Percentiles rank a stretch among this genome's conserved stretches.
Conservation (phyloP, 352 stramenopile genomes). For the Elongisporangium senticosum region DNA sequence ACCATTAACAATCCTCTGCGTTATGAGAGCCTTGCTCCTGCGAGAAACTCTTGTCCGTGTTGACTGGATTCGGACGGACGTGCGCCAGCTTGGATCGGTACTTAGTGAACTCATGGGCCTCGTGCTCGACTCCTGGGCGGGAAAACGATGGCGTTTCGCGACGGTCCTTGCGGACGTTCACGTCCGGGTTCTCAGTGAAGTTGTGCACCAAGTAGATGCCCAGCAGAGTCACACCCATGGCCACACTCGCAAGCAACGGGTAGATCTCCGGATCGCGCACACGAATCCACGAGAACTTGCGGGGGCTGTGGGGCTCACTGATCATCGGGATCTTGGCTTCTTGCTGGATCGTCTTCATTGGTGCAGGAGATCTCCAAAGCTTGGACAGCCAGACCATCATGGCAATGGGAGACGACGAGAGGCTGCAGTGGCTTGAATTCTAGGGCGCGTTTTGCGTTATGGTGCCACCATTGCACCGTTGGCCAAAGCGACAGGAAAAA, state of each 20-base stretch:
- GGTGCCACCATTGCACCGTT: not conserved
- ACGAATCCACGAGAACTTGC: conserved; percentile 17
- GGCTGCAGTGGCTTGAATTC: not conserved
- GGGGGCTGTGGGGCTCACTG: conserved; percentile 10
- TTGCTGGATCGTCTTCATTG: conserved; percentile 22
- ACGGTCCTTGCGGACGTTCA: conserved; percentile 20
- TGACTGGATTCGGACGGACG: conserved; percentile 19
- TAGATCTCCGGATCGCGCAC: conserved; percentile 35
- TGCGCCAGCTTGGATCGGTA: conserved; percentile 17
- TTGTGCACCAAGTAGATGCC: conserved; percentile 25
- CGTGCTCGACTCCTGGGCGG: conserved; percentile 16
- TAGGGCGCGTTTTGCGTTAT: not conserved
- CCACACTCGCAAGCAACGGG: conserved; percentile 25
- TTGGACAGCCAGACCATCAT: not conserved
- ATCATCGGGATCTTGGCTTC: conserved; percentile 37
- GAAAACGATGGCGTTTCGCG: conserved; percentile 25
- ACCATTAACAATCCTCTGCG: not conserved
- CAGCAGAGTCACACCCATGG: conserved; percentile 16
- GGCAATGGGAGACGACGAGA: not conserved
- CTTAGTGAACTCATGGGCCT: conserved; percentile 18
- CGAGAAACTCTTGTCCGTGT: conserved; percentile 2
- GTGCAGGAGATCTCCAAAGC: not conserved
- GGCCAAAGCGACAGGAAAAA: not conserved
- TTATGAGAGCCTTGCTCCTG: not conserved
- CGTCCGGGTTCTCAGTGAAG: conserved; percentile 23